These are phyloP conservation scores for Cercospora beticola DNA, from an alignment of 2,329 filamentous ascomycete genomes.

Conservation along the genomic window DNA sequence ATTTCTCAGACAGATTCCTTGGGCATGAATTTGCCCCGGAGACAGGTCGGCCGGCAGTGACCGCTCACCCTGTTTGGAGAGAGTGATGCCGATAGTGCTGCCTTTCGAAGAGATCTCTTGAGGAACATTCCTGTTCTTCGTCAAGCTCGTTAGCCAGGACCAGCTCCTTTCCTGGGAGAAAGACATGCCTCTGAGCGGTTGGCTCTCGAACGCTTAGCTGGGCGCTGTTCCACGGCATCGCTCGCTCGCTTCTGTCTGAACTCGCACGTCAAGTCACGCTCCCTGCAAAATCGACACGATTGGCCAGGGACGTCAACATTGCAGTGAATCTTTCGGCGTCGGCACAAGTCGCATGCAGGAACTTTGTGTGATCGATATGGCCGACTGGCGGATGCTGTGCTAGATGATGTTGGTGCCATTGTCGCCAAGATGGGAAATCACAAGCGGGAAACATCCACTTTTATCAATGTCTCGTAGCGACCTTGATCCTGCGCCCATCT, in stretches of 20 bases:
- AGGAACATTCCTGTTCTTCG: not conserved
- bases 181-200: not conserved
- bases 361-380: slow-evolving; percentile 41
- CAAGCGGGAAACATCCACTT: not conserved
- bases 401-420: not conserved
- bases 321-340: slow-evolving; percentile 42
- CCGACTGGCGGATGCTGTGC: slow-evolving; percentile 19
- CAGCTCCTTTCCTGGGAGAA: not conserved
- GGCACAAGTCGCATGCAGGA: slow-evolving; percentile 3
- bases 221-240: not conserved
- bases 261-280: slow-evolving; percentile 41
- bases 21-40: not conserved
- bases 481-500: not conserved
- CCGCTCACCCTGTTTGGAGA: not conserved
- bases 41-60: not conserved
- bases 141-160: not conserved
- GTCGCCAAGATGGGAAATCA: not conserved
- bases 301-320: slow-evolving; percentile 43
- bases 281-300: slow-evolving; percentile 43
- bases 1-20: not conserved
- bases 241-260: slow-evolving; percentile 28
- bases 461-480: not conserved
- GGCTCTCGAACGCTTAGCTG: slow-evolving; percentile 14
- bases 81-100: not conserved
- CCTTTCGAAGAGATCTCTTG: not conserved